phyloP scores from a whole-genome alignment of 2,329 filamentous ascomycete species.

The Paracoccidioides brasiliensis region DNA sequence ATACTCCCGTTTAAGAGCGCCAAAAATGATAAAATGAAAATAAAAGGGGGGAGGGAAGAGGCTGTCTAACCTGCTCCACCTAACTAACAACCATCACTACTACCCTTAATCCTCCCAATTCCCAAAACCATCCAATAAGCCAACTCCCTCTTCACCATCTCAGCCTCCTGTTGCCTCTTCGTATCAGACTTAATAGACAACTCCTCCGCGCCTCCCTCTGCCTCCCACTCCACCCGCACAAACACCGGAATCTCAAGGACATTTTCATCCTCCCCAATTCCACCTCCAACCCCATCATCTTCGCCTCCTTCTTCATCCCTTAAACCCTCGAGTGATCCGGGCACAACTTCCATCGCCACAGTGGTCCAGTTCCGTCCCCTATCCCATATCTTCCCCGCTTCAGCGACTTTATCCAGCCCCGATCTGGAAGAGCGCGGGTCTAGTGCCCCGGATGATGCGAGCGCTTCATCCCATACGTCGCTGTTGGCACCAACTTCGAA shows the following conservation, averaged over 20 bases:
- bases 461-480: slow-evolving; percentile 84
- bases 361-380: slow-evolving; percentile 87
- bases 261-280: slow-evolving; percentile 43
- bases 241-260: slow-evolving; percentile 86
- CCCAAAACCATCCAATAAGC: slow-evolving; percentile 94
- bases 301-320: slow-evolving; percentile 14
- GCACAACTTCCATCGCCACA: slow-evolving; percentile 85
- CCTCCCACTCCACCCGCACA: slow-evolving; percentile 82
- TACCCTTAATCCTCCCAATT: slow-evolving; percentile 57
- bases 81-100: slow-evolving; percentile 6
- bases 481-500: slow-evolving; percentile 92
- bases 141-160: slow-evolving; percentile 68
- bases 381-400: slow-evolving; percentile 95
- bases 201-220: slow-evolving; percentile 39
- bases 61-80: neutral
- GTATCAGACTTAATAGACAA: slow-evolving; percentile 17
- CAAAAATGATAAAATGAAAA: neutral
- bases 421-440: slow-evolving; percentile 31
- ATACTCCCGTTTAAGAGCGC: neutral
- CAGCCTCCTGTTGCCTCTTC: slow-evolving; percentile 40
- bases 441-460: slow-evolving; percentile 42
- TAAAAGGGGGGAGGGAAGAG: neutral
- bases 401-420: slow-evolving; percentile 44
- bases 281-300: slow-evolving; percentile 12
- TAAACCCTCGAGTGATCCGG: slow-evolving; percentile 25